Evolutionary conservation across 2,329 filamentous ascomycete genomes (phyloP).

Genomic region (Fusarium xyrophilum): DNA sequence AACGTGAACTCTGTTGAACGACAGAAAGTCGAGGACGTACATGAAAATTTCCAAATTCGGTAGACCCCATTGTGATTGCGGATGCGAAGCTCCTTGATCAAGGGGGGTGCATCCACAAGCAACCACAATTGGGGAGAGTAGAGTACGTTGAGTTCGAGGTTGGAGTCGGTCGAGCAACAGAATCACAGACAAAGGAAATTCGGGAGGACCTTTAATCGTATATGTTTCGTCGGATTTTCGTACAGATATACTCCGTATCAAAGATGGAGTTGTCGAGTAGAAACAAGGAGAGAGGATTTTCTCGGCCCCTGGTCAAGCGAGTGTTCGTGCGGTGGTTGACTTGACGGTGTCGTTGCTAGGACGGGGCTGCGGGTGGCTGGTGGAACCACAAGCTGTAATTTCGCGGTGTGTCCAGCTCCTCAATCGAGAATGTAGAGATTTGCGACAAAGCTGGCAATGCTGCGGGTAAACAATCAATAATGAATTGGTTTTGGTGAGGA

Average conservation of each 20-base stretch:
- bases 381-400: constrained; percentile 32
- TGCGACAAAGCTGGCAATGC: not conserved
- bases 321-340: constrained; percentile 30
- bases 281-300: constrained; percentile 32
- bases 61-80: constrained; percentile 62
- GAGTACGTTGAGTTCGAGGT: constrained; percentile 1
- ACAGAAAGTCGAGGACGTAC: constrained; percentile 47
- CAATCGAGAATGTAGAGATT: not conserved
- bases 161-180: constrained; percentile 15
- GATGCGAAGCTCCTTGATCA: constrained; percentile 39
- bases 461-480: not conserved
- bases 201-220: constrained; percentile 2
- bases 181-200: constrained; percentile 18
- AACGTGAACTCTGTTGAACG: constrained; percentile 1
- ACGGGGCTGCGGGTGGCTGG: constrained; percentile 32
- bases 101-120: constrained; percentile 38
- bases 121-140: constrained; percentile 37
- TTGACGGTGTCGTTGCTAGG: constrained; percentile 35
- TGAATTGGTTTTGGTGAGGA: not conserved
- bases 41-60: constrained; percentile 67
- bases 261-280: constrained; percentile 19
- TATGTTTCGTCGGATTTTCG: constrained; percentile 14
- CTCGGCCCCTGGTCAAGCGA: constrained; percentile 17
- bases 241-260: not conserved
- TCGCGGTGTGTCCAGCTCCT: constrained; percentile 28